Conservation (phyloP, 768 basidiomycete species). For the Lactarius tabidus region DNA sequence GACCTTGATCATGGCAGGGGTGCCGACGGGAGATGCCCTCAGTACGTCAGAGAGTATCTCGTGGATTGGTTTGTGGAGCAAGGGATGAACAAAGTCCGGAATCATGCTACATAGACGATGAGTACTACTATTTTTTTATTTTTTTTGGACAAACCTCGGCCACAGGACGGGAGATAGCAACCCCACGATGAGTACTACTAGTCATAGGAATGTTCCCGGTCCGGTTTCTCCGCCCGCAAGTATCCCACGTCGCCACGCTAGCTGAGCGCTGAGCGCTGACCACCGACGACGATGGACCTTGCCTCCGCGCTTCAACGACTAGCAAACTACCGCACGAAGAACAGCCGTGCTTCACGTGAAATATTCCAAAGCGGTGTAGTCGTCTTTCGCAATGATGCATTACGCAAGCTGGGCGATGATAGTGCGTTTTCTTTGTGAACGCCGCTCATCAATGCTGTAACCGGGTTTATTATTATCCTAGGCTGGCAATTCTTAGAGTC, state of each 20-base stretch:
- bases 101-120: conserved; percentile 57
- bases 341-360: conserved; percentile 34
- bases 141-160: too few species aligned
- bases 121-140: too few species aligned
- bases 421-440: conserved; percentile 22
- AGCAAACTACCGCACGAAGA: conserved; percentile 34
- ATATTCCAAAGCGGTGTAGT: conserved; percentile 34
- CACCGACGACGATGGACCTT: conserved; percentile 30
- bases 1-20: conserved; percentile 63
- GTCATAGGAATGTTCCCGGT: neutral
- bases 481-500: conserved; percentile 84
- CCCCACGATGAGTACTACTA: too few species aligned
- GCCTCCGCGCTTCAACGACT: conserved; percentile 34
- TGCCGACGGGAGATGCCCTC: conserved; percentile 29
- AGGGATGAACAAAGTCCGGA: conserved; percentile 68
- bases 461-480: conserved; percentile 31
- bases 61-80: conserved; percentile 43
- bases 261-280: too few species aligned
- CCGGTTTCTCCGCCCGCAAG: neutral
- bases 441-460: neutral
- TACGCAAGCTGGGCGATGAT: conserved; percentile 34
- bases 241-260: too few species aligned
- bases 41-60: conserved; percentile 43
- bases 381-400: conserved; percentile 32
- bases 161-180: too few species aligned